Base-by-base conservation (phyloP, 495 filamentous ascomycete species). In the Xylaria palmicola region DNA sequence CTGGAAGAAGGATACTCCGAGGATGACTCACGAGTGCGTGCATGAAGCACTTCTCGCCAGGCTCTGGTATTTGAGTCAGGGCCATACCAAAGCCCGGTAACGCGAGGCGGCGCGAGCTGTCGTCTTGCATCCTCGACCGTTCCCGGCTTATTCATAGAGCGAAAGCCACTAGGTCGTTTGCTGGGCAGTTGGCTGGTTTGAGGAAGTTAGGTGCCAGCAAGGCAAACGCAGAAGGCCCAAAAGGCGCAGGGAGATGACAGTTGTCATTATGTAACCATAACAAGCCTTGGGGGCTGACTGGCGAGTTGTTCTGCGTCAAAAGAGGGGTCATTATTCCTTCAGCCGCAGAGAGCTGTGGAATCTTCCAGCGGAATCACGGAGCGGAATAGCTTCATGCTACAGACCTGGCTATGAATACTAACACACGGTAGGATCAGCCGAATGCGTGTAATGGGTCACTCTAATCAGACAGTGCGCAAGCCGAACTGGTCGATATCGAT, bases 21-120 rank as follows among this genome's bases (percentile, higher is more conserved):
- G 36, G 15, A 37, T 37, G 10, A 4, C 36, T 37, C 15, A 37
- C 36, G 13, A 49, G 20, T 17, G 41, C 32, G 36, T 60, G 40
- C 13, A 62, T 58, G 37, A 57, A 66, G 17, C 24, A 36, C 6
- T 44, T 9, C 17, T 3, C 49, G 1, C 24, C 26, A 1, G 41
- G 19, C 12, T 29, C 51, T 10, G 34, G 27, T 9, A 26, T 19
- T 17, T 63, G 10, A 22, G 39, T 51, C 3, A 65, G 27, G 5
- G 63, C 56, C 26, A 58, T 43, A 19, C 61, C 61, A 56, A 65
- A 65, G 59, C 68, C 65, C 13, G 68, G 65, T 29, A 70, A 51
- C 36, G 39, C 17, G 6, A 54, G 34, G 22, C 36, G 36, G 22
- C 9, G 24, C 5, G 15, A 29, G 36, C 4, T 27, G 1, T 53